Percentiles rank a stretch among this genome's conserved stretches.
Evolutionary conservation across 164 flowering plant genomes (phyloP).

Genomic region (Tetracentron sinense): DNA sequence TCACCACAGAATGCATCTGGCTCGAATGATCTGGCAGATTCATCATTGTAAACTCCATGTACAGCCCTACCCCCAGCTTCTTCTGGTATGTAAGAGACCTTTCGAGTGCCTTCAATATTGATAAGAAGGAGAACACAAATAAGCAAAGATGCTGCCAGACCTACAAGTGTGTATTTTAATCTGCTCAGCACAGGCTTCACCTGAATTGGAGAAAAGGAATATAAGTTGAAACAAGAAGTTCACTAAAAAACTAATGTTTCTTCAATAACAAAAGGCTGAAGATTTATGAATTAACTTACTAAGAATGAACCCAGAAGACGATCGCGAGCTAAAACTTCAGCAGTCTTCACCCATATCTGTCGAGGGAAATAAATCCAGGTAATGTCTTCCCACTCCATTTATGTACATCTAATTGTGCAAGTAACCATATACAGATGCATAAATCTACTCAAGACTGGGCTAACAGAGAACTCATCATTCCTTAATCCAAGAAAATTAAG

Average conservation of each 20-base stretch:
- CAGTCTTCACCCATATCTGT: conserved; percentile 95
- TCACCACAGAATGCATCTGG: conserved; percentile 91
- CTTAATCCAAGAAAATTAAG: too few species aligned
- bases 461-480: background rate
- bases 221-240: background rate
- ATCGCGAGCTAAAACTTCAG: conserved; percentile 87
- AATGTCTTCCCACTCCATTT: background rate
- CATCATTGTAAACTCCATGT: conserved; percentile 76
- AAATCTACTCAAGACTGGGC: too few species aligned
- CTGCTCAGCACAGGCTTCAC: conserved; percentile 87
- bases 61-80: conserved; percentile 44
- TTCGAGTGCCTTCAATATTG: conserved; percentile 39
- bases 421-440: background rate
- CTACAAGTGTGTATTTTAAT: conserved; percentile 65
- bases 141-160: conserved; percentile 52
- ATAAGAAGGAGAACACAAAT: conserved; percentile 43
- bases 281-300: conserved; percentile 46
- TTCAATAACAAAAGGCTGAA: too few species aligned
- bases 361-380: conserved; percentile 4
- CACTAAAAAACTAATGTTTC: too few species aligned
- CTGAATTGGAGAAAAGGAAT: conserved; percentile 27
- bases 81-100: conserved; percentile 22
- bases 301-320: conserved; percentile 87
- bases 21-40: conserved; percentile 84
- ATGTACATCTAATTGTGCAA: background rate